These are phyloP conservation scores for Cephaloascus fragrans DNA, from an alignment of 805 yeast genomes.

Conservation along the genomic window DNA sequence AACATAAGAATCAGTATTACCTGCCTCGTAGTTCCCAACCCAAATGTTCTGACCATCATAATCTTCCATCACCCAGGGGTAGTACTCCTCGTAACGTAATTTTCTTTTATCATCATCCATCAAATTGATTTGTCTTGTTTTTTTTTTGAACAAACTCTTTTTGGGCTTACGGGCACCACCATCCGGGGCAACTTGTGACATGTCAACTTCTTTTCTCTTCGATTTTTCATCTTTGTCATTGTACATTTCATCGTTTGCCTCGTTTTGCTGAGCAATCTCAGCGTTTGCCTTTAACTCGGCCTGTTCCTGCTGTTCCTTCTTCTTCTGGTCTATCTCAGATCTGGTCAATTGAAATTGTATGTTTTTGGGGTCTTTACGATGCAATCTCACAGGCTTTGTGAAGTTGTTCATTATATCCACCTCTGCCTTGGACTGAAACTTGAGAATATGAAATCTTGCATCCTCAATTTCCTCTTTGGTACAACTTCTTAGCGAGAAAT, in stretches of 20 bases:
- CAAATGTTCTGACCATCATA: constrained; percentile 89
- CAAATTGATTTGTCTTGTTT: constrained; percentile 75
- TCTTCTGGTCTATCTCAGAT: constrained; percentile 57
- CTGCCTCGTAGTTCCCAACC: constrained; percentile 95
- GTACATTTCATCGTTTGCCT: constrained; percentile 1
- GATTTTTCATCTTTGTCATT: constrained; percentile 1
- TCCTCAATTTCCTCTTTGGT: constrained; percentile 62
- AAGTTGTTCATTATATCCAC: constrained; percentile 69
- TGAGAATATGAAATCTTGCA: constrained; percentile 69
- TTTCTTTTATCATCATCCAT: constrained; percentile 78
- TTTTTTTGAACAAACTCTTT: constrained; percentile 53
- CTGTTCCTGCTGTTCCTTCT: constrained; percentile 22
- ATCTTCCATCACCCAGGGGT: constrained; percentile 98
- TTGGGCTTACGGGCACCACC: constrained; percentile 74
- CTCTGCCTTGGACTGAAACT: constrained; percentile 63
- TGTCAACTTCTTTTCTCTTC: constrained; percentile 28
- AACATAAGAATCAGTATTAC: constrained; percentile 75
- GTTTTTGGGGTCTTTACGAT: constrained; percentile 88
- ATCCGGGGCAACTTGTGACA: constrained; percentile 82
- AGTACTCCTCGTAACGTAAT: constrained; percentile 88
- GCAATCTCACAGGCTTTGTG: constrained; percentile 76
- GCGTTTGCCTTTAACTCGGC: constrained; percentile 7
- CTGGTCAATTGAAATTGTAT: constrained; percentile 78
- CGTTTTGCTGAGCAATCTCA: constrained; percentile 10
- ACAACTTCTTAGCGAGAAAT: constrained; percentile 63